Evolutionary conservation across 345 rosid species (phyloP), one percentile per base, ranked within the genome.

Genomic region (Aegle marmelos): DNA sequence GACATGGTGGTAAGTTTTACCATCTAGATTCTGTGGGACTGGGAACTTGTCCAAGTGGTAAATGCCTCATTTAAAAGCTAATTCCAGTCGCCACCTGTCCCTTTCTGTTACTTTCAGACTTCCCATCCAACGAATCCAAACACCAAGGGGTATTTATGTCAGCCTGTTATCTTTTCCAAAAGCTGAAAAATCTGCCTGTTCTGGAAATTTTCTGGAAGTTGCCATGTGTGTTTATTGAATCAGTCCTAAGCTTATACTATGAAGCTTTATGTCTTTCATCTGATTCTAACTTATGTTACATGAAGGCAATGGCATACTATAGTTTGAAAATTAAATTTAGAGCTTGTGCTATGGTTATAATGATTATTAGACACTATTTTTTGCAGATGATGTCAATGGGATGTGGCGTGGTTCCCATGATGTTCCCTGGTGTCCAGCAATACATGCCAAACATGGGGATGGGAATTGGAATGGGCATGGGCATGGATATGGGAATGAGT

Each of bases 321-420:
- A 21, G 65, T 74, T 33, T 28, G 16, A 25, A 41, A 41, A 41
- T 19, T 17, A 54, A 66, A 65, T 16, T n/a, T 62, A 3, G 48
- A 62, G 54, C 30, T 41, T 74, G 17, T 76, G 75, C 66, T 62
- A 78, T 68, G 59, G 76, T 79, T 66, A 34, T 73, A 66, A 78
- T 56, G 24, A 67, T 50, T 45, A 64, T 39, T 76, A 59, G 58
- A 75, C 80, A 57, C 65, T 25, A 76, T 63, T 72, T 67, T 72
- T 77, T 79, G 80, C 86, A 93, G 96, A 88, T 90, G 89, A 93
- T 93, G 97, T 93, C 97, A 80, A 87, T 91, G 94, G 93, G 97
- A 83, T 90, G 94, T 63, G 83, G 98, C 77, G 82, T 91, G 89
- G 89, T 87, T 57, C 94, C 94, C 0, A 88, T 89, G 95, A 89